Base-by-base conservation (phyloP, 306 rosid genomes). In the Fragaria vesca region DNA sequence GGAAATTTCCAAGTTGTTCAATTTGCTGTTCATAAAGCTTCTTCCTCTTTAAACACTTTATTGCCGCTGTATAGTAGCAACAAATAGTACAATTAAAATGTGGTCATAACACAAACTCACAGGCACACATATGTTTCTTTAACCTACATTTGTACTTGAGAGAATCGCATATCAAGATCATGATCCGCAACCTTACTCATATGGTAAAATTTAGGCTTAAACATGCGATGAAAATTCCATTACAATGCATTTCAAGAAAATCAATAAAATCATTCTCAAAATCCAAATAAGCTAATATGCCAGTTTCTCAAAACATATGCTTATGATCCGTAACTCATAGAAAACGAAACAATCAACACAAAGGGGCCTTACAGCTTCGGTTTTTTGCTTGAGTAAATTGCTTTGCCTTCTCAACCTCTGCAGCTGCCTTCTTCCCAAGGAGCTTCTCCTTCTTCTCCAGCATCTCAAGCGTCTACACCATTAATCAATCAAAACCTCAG, bases 1-100 rank as follows among this genome's bases (percentile, higher is more conserved):
- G 99, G 87, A 93, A 95, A 89, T 95, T 95, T 34, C 99, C 99
- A 69, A 95, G 99, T 86, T 88, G 93, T 89, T 95, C 99, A 80
- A 95, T 83, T 85, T 95, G 97, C 71, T 95, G 97, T 84, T 95
- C 99, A 48, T 95, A 95, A 60, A 95, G 85, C 77, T 87, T 91
- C 87, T 93, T 95, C 90, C 97, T 90, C 89, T 95, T 95, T 86
- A 95, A 86, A 87, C 99, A 95, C 85, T 95, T 96, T 80, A 95
- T 95, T n/a, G 99, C 99, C 76, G 97, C 99, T 95, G 84, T 58
- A 86, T 48, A 75, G 46, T 15, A 32, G 75, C 28, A 52, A 77
- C 2, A 51, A 15, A 40, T 20, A 8, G 4, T 20, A 50, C 15
- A n/a, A 30, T 18, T 20, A 8, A 32, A 74, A 58, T 40, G 24